A percentile compares a stretch with the other conserved stretches of the same genome.
These are phyloP conservation scores for Alternaria incomplexa DNA, from an alignment of 2,329 filamentous ascomycete genomes.

Conservation along the genomic window DNA sequence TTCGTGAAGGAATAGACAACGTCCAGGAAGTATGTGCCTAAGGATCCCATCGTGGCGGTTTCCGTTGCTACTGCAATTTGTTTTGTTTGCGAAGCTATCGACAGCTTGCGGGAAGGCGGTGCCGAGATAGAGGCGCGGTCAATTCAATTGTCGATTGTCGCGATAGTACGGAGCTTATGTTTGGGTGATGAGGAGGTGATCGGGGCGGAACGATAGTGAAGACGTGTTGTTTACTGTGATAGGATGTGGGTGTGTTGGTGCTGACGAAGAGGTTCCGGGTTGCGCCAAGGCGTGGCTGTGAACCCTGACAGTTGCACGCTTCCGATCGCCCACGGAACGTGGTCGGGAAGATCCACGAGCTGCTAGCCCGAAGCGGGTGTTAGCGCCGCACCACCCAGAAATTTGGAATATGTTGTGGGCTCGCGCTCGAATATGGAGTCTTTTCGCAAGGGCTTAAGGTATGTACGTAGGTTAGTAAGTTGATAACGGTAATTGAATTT, in stretches of 20 bases:
- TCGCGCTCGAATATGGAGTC: too few relatives aligned
- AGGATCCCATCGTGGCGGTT: conserved; percentile 37
- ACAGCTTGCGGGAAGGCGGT: conserved; percentile 23
- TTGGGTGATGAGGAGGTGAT: neutral
- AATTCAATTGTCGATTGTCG: neutral
- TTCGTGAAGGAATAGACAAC: conserved; percentile 90
- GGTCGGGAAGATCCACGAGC: neutral
- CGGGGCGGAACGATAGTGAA: neutral
- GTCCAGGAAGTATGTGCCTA: conserved; percentile 74
- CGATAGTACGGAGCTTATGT: neutral
- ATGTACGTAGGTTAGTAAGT: too few relatives aligned
- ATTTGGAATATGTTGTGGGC: too few relatives aligned
- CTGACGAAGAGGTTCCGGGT: conserved; percentile 30
- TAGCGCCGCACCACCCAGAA: neutral
- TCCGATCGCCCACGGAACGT: neutral
- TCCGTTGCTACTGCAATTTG: conserved; percentile 2
- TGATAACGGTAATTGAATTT: too few relatives aligned
- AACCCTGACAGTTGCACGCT: neutral
- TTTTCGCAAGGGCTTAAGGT: too few relatives aligned
- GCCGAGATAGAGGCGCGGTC: conserved; percentile 17
- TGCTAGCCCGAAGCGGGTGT: neutral
- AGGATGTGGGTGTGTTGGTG: conserved; percentile 21
- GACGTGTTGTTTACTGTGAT: conserved; percentile 24
- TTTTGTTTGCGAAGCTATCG: conserved; percentile 20
- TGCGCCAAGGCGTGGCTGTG: conserved; percentile 30